Conservation (phyloP, 768 basidiomycete genomes). For the Calocybe cyanea region DNA sequence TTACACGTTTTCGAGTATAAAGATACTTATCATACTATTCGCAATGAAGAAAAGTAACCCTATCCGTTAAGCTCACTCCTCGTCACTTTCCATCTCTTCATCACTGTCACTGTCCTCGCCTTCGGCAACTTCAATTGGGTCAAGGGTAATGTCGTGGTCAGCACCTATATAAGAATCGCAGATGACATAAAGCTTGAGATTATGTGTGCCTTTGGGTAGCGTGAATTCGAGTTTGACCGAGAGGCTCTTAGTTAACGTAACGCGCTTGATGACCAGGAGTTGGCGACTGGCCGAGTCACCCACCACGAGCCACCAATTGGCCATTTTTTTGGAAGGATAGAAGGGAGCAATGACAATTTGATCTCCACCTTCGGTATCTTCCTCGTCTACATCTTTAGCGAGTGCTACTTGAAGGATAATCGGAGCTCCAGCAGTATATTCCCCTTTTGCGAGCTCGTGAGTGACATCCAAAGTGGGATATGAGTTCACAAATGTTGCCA, state of each 20-base stretch:
- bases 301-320: conserved; percentile 97
- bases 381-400: conserved; percentile 77
- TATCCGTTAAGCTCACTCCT: conserved; percentile 31
- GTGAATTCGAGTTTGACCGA: conserved; percentile 86
- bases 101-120: conserved; percentile 87
- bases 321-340: conserved; percentile 87
- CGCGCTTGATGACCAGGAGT: conserved; percentile 81
- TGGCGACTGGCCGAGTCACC: conserved; percentile 81
- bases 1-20: conserved; percentile 14
- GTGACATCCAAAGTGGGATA: conserved; percentile 95
- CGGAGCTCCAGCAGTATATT: conserved; percentile 82
- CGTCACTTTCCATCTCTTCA: conserved; percentile 68
- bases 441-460: conserved; percentile 81
- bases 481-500: conserved; percentile 93
- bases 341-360: conserved; percentile 90
- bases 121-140: conserved; percentile 82
- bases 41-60: background rate
- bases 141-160: conserved; percentile 86
- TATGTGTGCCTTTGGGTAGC: conserved; percentile 78
- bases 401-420: conserved; percentile 79
- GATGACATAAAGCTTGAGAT: conserved; percentile 84
- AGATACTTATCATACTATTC: no score
- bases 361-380: conserved; percentile 62
- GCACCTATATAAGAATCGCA: conserved; percentile 91
- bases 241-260: conserved; percentile 86